Percentiles rank a stretch among this genome's conserved stretches.
phyloP scores from a whole-genome alignment of 106 monocot species.

The Allium sativum region DNA sequence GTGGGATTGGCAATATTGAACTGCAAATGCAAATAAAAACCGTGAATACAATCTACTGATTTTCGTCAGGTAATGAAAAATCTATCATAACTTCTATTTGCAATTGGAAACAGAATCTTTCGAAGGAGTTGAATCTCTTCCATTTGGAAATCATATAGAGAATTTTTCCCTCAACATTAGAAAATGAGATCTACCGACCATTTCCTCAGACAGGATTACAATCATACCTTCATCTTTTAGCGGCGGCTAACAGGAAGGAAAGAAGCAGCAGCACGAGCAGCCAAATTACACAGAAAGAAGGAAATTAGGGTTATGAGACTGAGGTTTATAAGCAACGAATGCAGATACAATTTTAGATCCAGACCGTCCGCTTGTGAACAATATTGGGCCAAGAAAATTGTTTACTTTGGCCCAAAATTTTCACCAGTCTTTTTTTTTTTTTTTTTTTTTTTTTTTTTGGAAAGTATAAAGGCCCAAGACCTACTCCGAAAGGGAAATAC shows the following conservation, averaged over 20 bases:
- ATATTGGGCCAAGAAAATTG: no score
- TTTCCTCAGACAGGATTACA: no score
- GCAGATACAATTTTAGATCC: background rate
- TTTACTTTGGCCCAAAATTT: no score
- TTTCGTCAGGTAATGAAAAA: background rate
- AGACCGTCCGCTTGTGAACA: background rate
- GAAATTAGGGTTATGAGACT: background rate
- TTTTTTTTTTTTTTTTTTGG: no score
- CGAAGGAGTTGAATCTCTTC: no score
- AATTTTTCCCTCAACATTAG: background rate
- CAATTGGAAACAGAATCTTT: no score
- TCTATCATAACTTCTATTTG: background rate
- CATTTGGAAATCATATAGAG: no score
- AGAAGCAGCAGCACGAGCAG: background rate
- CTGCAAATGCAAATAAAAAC: slow-evolving; percentile 8
- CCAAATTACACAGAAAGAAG: background rate
- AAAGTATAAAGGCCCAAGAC: no score
- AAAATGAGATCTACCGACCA: background rate
- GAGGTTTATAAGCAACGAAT: background rate
- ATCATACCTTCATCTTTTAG: slow-evolving; percentile 4
- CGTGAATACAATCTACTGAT: background rate
- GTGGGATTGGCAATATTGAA: slow-evolving; percentile 61
- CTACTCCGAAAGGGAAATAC: no score
- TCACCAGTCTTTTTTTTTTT: no score
- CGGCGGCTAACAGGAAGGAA: background rate